Evolutionary conservation across 2,329 filamentous ascomycete genomes (phyloP).

Genomic region (Stromatinia cepivora): DNA sequence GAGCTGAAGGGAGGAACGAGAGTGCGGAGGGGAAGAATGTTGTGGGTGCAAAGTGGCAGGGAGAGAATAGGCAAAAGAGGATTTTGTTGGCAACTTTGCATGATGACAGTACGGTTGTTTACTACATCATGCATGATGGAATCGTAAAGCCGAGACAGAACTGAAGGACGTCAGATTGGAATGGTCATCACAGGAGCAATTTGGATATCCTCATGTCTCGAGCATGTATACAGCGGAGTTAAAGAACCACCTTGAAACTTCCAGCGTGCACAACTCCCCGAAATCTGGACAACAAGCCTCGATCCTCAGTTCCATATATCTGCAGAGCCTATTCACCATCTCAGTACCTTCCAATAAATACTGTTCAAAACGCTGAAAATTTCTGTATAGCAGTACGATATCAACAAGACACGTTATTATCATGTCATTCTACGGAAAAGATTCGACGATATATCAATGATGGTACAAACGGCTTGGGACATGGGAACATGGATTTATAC

Average conservation of each 20-base stretch:
- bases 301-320: background rate
- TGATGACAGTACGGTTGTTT: conserved; percentile 79
- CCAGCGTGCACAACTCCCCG: background rate
- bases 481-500: background rate
- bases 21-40: conserved; percentile 29
- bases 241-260: background rate
- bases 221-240: background rate
- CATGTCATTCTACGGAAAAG: background rate
- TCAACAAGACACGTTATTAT: no score
- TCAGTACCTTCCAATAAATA: background rate
- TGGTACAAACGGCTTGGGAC: background rate
- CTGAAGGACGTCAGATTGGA: conserved; percentile 44
- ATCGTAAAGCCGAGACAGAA: conserved; percentile 85
- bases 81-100: conserved; percentile 73
- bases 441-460: background rate
- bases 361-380: background rate
- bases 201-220: background rate
- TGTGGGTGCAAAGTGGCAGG: conserved; percentile 47
- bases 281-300: background rate
- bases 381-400: background rate
- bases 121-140: conserved; percentile 84
- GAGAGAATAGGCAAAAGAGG: conserved; percentile 59
- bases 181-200: background rate
- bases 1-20: conserved; percentile 28
- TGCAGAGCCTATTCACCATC: background rate